Percentiles rank a stretch among this genome's conserved stretches.
Conservation (phyloP, 768 basidiomycete genomes). For the Tricholoma furcatifolium region DNA sequence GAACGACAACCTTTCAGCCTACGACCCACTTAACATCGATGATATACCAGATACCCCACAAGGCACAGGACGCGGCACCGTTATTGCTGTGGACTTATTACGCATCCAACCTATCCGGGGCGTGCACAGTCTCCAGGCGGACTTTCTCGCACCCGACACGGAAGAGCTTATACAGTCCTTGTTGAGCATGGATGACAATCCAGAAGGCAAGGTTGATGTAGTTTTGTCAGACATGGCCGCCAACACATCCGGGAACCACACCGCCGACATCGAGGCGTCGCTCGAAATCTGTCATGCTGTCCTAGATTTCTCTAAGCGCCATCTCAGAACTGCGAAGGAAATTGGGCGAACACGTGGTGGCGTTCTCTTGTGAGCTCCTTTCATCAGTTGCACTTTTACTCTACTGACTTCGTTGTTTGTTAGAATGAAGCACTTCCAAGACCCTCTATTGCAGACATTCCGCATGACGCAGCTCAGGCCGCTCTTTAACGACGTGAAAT, state of each 20-base stretch:
- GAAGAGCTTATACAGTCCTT: constrained; percentile 40
- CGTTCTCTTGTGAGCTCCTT: constrained; percentile 52
- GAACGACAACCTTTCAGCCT: constrained; percentile 15
- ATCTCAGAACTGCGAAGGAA: constrained; percentile 48
- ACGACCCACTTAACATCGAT: constrained; percentile 46
- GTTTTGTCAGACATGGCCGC: constrained; percentile 91
- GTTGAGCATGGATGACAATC: constrained; percentile 25
- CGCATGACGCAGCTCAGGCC: constrained; percentile 53
- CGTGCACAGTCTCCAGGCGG: constrained; percentile 69
- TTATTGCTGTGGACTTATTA: constrained; percentile 83
- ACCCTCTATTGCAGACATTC: constrained; percentile 72
- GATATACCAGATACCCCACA: constrained; percentile 7
- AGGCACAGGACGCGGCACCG: constrained; percentile 22
- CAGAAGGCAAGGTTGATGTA: constrained; percentile 61
- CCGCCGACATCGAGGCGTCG: constrained; percentile 64
- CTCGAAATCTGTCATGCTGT: constrained; percentile 77
- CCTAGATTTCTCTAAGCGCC: constrained; percentile 58
- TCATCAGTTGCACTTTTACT: background rate
- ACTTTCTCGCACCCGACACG: constrained; percentile 67
- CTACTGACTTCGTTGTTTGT: constrained; percentile 1
- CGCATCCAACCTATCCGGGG: constrained; percentile 70
- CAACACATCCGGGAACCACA: constrained; percentile 71
- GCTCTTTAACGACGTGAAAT: constrained; percentile 64
- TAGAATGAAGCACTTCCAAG: constrained; percentile 85
- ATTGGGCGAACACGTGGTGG: constrained; percentile 45